Evolutionary conservation across 768 basidiomycete species (phyloP), one percentile per base, ranked within the genome.

Genomic region (Peribolospora kevripleyi): DNA sequence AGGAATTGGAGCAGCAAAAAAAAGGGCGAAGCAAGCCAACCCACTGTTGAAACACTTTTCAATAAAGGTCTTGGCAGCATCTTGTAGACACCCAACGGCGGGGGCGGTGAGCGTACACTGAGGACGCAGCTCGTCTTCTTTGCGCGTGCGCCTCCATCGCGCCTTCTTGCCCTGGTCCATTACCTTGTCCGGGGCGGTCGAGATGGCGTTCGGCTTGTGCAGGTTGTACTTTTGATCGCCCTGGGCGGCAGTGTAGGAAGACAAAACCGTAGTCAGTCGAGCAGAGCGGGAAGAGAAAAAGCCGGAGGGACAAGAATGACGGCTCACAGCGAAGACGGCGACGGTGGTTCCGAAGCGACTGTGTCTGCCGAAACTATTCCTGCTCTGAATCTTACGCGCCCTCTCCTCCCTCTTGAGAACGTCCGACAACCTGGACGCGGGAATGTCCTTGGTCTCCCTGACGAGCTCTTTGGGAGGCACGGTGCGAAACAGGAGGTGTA

Each of bases 271-370:
- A 25, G 25, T 25, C 25, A 25, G 25, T 25, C 7, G 3, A 7
- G 11, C 13, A 42, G n/a, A 42, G 46, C 45, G 53, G 48, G 6
- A 11, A 10, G 10, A 47, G 10, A 7, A 7, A 8, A 41, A 46
- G 36, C 11, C 13, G 7, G 13, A 7, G 10, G 42, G 6, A 45
- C 6, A 25, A 25, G 25, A 25, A 25, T 1, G 25, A 25, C 25
- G 7, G 60, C 66, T 54, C 39, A 69, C 70, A 10, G 82, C 71
- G 58, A 73, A 76, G 53, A 98, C 80, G 25, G 81, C 70, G 59
- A 97, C 80, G 7, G 90, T 97, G 3, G 93, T 97, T 1, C 93
- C 93, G 67, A 98, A 98, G 50, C 90, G 79, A 37, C 87, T 86
- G 69, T 98, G 93, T 41, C 93, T 76, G 25, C 86, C 83, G 52